Conservation (phyloP, 768 basidiomycete genomes). For the Pisolithus microcarpus region DNA sequence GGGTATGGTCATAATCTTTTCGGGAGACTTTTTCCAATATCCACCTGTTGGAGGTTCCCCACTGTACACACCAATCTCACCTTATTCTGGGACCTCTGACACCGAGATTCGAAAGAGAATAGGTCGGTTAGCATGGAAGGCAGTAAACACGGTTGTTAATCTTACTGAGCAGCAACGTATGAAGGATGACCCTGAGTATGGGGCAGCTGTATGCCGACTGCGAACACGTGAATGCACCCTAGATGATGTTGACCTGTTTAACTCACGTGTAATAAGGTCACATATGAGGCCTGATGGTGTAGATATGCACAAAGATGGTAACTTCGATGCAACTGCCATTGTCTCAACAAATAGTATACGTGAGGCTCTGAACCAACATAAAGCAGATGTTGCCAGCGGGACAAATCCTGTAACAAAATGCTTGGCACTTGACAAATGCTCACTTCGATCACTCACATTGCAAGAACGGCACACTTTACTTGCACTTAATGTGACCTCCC, state of each 20-base stretch:
- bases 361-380: slow-evolving; percentile 1
- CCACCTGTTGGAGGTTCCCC: slow-evolving; percentile 24
- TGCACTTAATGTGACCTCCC: neutral
- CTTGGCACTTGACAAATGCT: neutral
- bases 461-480: neutral
- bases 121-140: neutral
- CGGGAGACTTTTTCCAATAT: slow-evolving; percentile 30
- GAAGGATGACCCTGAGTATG: neutral
- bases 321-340: neutral
- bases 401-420: neutral
- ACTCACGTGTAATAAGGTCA: neutral
- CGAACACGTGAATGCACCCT: neutral
- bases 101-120: neutral
- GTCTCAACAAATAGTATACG: neutral
- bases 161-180: neutral
- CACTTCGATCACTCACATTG: no score
- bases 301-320: neutral
- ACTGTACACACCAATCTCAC: slow-evolving; percentile 20
- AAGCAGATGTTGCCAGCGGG: neutral
- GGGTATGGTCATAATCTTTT: slow-evolving; percentile 24
- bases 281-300: neutral
- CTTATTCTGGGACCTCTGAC: neutral
- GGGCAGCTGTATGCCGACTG: neutral
- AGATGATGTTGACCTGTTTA: neutral
- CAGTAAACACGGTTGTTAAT: neutral